phyloP scores from a whole-genome alignment of 768 basidiomycete species.

The Termitomyces sp. region DNA sequence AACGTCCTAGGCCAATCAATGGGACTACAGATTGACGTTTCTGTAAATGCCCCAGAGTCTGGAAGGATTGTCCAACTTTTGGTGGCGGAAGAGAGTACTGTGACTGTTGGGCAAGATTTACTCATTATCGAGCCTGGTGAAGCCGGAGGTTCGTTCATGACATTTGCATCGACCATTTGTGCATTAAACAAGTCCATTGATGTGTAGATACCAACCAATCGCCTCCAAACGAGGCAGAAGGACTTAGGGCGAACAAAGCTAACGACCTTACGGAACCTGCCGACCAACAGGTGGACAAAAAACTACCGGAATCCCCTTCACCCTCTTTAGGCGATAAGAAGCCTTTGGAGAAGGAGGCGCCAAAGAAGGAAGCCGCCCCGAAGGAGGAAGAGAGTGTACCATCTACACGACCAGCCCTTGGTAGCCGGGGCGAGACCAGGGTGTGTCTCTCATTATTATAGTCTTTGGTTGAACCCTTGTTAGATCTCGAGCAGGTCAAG shows the following conservation, averaged over 20 bases:
- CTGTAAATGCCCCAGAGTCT: slow-evolving; percentile 87
- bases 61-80: slow-evolving; percentile 86
- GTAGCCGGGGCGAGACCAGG: slow-evolving; percentile 77
- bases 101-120: slow-evolving; percentile 90
- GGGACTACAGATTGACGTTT: slow-evolving; percentile 82
- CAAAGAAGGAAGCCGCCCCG: slow-evolving; percentile 22
- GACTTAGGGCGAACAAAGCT: slow-evolving; percentile 22
- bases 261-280: slow-evolving; percentile 40
- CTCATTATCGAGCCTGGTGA: slow-evolving; percentile 87
- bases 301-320: slow-evolving; percentile 35
- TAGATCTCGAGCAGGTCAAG: slow-evolving; percentile 62
- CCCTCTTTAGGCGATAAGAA: slow-evolving; percentile 32
- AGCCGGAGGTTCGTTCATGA: slow-evolving; percentile 35
- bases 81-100: slow-evolving; percentile 90
- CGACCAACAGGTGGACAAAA: slow-evolving; percentile 45
- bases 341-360: slow-evolving; percentile 28
- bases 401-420: slow-evolving; percentile 28
- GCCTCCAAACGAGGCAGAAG: slow-evolving; percentile 28
- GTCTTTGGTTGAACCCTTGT: neutral
- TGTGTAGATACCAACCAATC: slow-evolving; percentile 22
- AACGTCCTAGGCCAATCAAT: slow-evolving; percentile 4
- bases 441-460: slow-evolving; percentile 33
- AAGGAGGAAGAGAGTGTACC: slow-evolving; percentile 27
- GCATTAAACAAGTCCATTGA: neutral
- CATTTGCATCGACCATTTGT: neutral